Conservation (phyloP, 139 green algal genomes). For the Chlamydomonas incerta region DNA sequence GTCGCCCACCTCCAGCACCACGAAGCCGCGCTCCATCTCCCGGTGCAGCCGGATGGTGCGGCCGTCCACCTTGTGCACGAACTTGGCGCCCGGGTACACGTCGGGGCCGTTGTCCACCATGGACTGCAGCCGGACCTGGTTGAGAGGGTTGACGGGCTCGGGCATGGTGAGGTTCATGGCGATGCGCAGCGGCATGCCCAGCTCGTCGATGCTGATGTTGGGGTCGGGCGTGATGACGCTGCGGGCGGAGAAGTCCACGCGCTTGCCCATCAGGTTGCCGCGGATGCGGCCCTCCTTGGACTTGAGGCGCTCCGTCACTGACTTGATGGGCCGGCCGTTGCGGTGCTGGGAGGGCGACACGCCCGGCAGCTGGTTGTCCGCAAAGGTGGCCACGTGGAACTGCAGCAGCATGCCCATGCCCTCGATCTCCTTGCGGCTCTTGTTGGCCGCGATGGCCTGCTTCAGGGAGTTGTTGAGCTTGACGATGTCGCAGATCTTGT, state of each 20-base stretch:
- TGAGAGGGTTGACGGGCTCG: conserved; percentile 92
- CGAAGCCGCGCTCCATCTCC: conserved; percentile 52
- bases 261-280: conserved; percentile 99
- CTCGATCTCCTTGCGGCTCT: conserved; percentile 82
- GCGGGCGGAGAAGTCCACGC: conserved; percentile 98
- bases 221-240: conserved; percentile 97
- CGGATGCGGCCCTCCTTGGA: conserved; percentile 93
- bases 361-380: conserved; percentile 84
- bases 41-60: conserved; percentile 89
- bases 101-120: conserved; percentile 94
- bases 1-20: conserved; percentile 26
- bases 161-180: conserved; percentile 97
- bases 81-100: conserved; percentile 91
- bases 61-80: conserved; percentile 93
- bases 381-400: conserved; percentile 93
- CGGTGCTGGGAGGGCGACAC: conserved; percentile 71
- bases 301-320: conserved; percentile 85
- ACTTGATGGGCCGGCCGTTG: conserved; percentile 92
- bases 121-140: conserved; percentile 81
- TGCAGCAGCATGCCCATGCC: conserved; percentile 72
- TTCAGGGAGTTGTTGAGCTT: conserved; percentile 91
- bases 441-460: conserved; percentile 87
- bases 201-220: conserved; percentile 96
- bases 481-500: conserved; percentile 97
- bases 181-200: conserved; percentile 96